phyloP scores from a whole-genome alignment of 148 eudicot genomes.

The Polygonum aviculare region DNA sequence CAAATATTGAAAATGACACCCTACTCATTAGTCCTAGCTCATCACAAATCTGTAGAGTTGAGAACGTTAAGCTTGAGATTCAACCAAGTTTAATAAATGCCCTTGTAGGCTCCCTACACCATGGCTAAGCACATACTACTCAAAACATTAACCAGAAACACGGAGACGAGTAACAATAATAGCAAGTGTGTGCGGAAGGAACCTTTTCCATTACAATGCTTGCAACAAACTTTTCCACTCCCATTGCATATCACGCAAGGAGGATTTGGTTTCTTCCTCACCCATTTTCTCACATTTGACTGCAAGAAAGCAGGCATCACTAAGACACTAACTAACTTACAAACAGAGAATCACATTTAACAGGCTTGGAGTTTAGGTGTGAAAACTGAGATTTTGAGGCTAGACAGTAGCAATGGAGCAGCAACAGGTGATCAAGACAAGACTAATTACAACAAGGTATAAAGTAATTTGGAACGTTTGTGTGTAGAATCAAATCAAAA shows the following conservation, averaged over 20 bases:
- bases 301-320: constrained; percentile 18
- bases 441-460: not conserved
- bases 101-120: not conserved
- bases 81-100: not conserved
- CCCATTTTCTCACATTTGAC: constrained; percentile 65
- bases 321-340: not conserved
- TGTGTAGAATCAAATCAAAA: too few relatives aligned
- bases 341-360: not conserved
- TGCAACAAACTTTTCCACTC: constrained; percentile 66
- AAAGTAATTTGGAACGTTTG: too few relatives aligned
- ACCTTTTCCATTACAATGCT: constrained; percentile 69
- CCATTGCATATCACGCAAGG: constrained; percentile 66
- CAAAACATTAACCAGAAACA: not conserved
- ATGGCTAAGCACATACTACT: not conserved
- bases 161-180: not conserved
- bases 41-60: not conserved
- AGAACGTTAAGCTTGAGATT: not conserved
- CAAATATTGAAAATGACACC: not conserved
- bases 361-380: not conserved
- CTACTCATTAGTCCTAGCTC: not conserved
- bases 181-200: not conserved
- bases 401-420: not conserved
- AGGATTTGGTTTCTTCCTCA: constrained; percentile 45
- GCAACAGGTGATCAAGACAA: not conserved
- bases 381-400: not conserved